phyloP scores from a whole-genome alignment of 495 filamentous ascomycete genomes.

The Hapsidospora chrysogenum region DNA sequence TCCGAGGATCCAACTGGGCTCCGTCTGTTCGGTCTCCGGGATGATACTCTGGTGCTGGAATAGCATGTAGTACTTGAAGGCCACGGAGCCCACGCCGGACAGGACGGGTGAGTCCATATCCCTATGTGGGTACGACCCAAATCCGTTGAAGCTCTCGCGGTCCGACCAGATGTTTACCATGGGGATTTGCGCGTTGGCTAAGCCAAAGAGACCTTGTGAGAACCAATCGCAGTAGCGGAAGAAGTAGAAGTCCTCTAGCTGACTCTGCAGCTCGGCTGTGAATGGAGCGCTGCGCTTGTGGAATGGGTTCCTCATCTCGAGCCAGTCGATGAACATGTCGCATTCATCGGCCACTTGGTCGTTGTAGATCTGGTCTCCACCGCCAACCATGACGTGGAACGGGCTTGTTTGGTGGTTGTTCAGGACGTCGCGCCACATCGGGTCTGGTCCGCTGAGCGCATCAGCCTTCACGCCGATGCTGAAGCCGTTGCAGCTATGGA shows the following conservation, averaged over 20 bases:
- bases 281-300: conserved; percentile 64
- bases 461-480: conserved; percentile 61
- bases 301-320: conserved; percentile 58
- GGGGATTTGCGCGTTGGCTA: conserved; percentile 87
- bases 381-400: conserved; percentile 97
- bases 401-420: conserved; percentile 84
- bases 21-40: conserved; percentile 60
- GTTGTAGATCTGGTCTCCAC: conserved; percentile 95
- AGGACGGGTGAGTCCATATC: conserved; percentile 90
- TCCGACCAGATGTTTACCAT: conserved; percentile 99
- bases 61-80: conserved; percentile 95
- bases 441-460: conserved; percentile 78
- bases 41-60: conserved; percentile 89
- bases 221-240: conserved; percentile 83
- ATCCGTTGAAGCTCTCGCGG: conserved; percentile 96
- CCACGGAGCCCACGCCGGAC: conserved; percentile 71
- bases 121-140: conserved; percentile 78
- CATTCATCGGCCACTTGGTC: conserved; percentile 64
- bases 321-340: conserved; percentile 62
- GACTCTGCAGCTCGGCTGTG: conserved; percentile 58
- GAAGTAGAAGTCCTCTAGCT: conserved; percentile 76
- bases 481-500: conserved; percentile 95
- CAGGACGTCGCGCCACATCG: conserved; percentile 88
- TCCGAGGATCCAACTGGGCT: conserved; percentile 86
- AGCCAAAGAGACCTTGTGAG: conserved; percentile 81